Evolutionary conservation across 202 grass and related monocot species (phyloP).

Genomic region (Dendrocalamus latiflorus): DNA sequence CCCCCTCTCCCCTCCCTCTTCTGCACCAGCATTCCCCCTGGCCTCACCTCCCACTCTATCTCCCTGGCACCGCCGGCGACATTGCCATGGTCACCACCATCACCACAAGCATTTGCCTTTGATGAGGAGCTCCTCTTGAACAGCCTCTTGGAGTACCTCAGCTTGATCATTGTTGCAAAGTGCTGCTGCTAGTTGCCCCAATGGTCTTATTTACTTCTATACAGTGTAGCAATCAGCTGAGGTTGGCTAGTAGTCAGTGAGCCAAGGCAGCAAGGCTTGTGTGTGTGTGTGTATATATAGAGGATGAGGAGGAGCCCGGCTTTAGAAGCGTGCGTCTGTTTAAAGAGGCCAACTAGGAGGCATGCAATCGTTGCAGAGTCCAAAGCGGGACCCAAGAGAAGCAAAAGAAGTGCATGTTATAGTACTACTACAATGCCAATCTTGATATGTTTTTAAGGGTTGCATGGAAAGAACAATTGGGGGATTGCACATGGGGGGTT

Average conservation of each 20-base stretch:
- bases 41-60: slow-evolving; percentile 82
- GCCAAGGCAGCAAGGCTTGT: background rate
- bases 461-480: background rate
- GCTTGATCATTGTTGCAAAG: slow-evolving; percentile 57
- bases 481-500: slow-evolving; percentile 35
- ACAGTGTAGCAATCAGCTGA: background rate
- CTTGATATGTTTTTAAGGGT: background rate
- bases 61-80: slow-evolving; percentile 16
- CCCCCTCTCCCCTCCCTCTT: slow-evolving; percentile 45
- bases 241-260: background rate
- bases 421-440: background rate
- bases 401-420: background rate
- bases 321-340: slow-evolving; percentile 67
- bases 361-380: slow-evolving; percentile 40
- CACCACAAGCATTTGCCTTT: slow-evolving; percentile 10
- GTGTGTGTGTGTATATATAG: slow-evolving; percentile 20
- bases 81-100: background rate
- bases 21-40: slow-evolving; percentile 84
- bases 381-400: slow-evolving; percentile 14
- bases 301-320: slow-evolving; percentile 31
- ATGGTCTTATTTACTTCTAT: background rate
- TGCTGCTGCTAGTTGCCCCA: background rate
- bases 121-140: slow-evolving; percentile 74
- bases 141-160: slow-evolving; percentile 80
- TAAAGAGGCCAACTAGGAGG: too few relatives aligned